A percentile compares a stretch with the other conserved stretches of the same genome.
Conservation (phyloP, 345 rosid genomes). For the Salix udensis region DNA sequence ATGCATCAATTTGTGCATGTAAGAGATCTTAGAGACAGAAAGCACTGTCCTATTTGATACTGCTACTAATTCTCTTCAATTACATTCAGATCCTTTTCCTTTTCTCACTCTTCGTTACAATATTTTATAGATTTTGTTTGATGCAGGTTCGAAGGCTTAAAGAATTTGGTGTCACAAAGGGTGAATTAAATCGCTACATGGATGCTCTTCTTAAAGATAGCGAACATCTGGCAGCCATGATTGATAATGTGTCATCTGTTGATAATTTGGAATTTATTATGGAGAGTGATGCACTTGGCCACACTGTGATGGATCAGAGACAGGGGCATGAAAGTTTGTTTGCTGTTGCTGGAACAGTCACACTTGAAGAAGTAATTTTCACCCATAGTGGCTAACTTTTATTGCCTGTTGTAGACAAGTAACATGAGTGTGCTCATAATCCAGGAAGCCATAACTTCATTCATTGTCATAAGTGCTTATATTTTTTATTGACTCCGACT, state of each 20-base stretch:
- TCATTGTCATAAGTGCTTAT: not conserved
- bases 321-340: conserved; percentile 94
- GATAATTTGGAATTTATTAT: conserved; percentile 96
- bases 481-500: not conserved
- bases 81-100: not conserved
- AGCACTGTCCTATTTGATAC: not conserved
- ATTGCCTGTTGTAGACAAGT: not conserved
- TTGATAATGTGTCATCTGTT: conserved; percentile 95
- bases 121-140: conserved; percentile 12
- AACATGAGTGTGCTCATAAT: not conserved
- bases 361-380: conserved; percentile 80
- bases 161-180: conserved; percentile 97
- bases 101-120: not conserved
- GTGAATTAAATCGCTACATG: conserved; percentile 96
- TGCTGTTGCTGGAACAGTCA: conserved; percentile 81
- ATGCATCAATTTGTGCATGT: not conserved
- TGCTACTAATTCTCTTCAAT: not conserved
- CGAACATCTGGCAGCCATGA: conserved; percentile 97
- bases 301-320: conserved; percentile 92
- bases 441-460: not conserved
- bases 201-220: conserved; percentile 96
- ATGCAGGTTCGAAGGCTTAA: conserved; percentile 91
- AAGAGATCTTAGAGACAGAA: not conserved
- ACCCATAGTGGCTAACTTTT: not conserved
- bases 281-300: conserved; percentile 99